Evolutionary conservation across 2,329 filamentous ascomycete species (phyloP), one percentile per base, ranked within the genome.

Genomic region (Claviceps cyperi): DNA sequence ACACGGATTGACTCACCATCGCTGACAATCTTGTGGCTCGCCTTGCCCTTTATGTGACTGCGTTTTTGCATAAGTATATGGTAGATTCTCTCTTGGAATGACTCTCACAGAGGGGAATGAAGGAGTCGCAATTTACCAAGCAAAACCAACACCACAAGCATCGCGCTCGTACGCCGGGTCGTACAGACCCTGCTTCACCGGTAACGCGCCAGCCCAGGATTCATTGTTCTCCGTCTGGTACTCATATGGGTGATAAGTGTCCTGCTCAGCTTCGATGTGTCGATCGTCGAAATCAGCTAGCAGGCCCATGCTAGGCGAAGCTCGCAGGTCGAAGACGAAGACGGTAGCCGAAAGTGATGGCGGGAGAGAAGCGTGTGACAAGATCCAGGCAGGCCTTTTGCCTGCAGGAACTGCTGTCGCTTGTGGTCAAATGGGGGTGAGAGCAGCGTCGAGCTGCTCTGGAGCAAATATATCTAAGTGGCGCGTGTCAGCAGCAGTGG

Each of bases 81-180:
- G 36, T 19, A 3, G 1, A 4, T 28, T 43, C 8, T 43, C 8
- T 19, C 11, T 15, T 9, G 41, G 21, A 11, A n/a, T 22, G 15
- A 11, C 6, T 5, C 22, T 38, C 14, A 17, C 15, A 13, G 5
- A n/a, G n/a, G 28, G n/a, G 4, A 14, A 2, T 3, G 15, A 2
- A n/a, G 43, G n/a, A 17, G 5, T 11, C n/a, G 9, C n/a, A n/a
- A 62, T 81, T 74, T 76, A 94, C 88, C 91, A 94, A 70, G 91
- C 88, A 71, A 98, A 98, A 67, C 92, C 92, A 63, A 98, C 92
- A 86, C 92, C 92, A 66, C 92, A 98, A 59, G 92, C 90, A 90
- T 98, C 92, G 70, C 97, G 97, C 73, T 97, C 92, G 57, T 94
- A 81, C 67, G 83, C 81, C 55, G 92, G 92, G 72, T 97, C 90